Evolutionary conservation across 768 basidiomycete species (phyloP), one percentile per base, ranked within the genome.

Genomic region (Daedalea quercina): DNA sequence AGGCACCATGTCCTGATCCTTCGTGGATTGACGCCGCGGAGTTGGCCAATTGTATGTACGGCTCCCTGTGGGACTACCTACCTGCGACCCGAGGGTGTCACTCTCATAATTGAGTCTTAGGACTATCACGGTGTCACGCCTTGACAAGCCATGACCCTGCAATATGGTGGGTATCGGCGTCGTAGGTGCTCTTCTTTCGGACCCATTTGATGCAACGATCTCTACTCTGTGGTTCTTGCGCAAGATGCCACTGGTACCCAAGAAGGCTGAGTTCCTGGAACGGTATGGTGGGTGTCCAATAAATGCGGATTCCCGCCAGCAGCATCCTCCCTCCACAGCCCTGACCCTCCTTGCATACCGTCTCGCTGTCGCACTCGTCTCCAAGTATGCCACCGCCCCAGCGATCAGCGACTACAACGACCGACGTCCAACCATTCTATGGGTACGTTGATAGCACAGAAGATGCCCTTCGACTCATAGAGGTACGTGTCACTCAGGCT

Each of bases 381-480:
- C n/a, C n/a, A n/a, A 22, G 6, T 35, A 51, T 51, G 50, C 26
- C 41, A 12, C 31, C 43, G 40, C 25, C 50, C 31, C 50, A 23
- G 26, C 7, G 25, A 13, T 49, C 47, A 2, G 37, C 55, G 56
- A 47, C 60, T 50, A 56, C 53, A 31, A 35, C 64, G 20, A 19
- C 60, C 41, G 59, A 62, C 60, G 57, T 70, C 65, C 76, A 79
- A 51, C 84, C 86, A 44, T 89, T 89, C 74, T 75, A 76, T 54
- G 89, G 90, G 40, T 89, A 82, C 69, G 84, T 91, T 48, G 87
- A 90, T 63, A 85, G 86, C 42, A 90, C 88, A 15, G 79, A 80
- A 62, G 83, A 93, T 64, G 87, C 89, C 17, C 78, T 93, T 33
- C 78, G 90, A 24, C 77, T 93, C 60, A 88, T 92, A 61, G 57